These are phyloP conservation scores for Nitzschia putrida DNA, from an alignment of 108 stramenopile species.

Conservation along the genomic window DNA sequence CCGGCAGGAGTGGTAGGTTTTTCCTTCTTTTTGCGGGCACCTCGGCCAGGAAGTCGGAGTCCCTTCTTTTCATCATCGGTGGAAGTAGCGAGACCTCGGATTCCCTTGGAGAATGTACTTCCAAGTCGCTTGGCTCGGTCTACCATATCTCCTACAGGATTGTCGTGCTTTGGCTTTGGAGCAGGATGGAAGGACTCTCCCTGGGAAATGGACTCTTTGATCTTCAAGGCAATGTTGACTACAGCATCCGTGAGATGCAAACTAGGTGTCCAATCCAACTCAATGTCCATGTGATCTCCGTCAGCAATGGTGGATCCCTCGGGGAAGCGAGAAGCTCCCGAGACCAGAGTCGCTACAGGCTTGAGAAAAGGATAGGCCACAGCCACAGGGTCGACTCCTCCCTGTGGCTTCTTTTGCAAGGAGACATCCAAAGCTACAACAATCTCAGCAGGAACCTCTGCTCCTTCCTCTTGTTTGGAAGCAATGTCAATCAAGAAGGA, in stretches of 20 bases:
- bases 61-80: not conserved
- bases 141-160: conserved; percentile 41
- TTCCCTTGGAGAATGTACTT: conserved; percentile 18
- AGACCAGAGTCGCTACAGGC: conserved; percentile 65
- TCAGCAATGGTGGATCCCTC: conserved; percentile 64
- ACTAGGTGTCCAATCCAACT: conserved; percentile 88
- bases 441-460: conserved; percentile 30
- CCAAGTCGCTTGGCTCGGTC: conserved; percentile 39
- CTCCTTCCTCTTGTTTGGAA: conserved; percentile 8
- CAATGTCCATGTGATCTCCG: conserved; percentile 71
- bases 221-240: conserved; percentile 80
- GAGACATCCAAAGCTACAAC: conserved; percentile 71
- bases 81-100: conserved; percentile 20
- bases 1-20: conserved; percentile 11
- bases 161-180: conserved; percentile 13
- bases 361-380: conserved; percentile 78
- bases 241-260: conserved; percentile 82
- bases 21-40: conserved; percentile 11
- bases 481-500: conserved; percentile 68
- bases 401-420: conserved; percentile 52
- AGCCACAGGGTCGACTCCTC: conserved; percentile 39
- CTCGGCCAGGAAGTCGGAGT: conserved; percentile 1
- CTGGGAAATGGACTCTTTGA: conserved; percentile 72
- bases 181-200: conserved; percentile 73
- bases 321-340: conserved; percentile 61